Percentiles rank a stretch among this genome's conserved stretches.
These are phyloP conservation scores for Ophiorrhiza pumila DNA, from an alignment of 257 asterid species.

Conservation along the genomic window DNA sequence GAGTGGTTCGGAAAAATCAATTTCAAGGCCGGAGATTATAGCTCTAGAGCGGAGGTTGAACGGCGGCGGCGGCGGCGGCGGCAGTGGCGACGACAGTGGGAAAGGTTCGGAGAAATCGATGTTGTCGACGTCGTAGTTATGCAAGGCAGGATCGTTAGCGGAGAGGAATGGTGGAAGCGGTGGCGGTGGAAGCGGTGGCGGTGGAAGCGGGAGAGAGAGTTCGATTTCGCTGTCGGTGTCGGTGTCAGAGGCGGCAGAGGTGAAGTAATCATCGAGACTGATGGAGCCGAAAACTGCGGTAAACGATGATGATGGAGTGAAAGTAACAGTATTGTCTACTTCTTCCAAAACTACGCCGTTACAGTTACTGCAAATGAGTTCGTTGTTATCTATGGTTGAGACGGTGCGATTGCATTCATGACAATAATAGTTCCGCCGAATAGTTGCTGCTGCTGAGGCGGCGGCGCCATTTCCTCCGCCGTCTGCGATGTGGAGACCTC, in stretches of 20 bases:
- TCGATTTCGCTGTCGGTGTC: not conserved
- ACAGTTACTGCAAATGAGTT: conserved; percentile 64
- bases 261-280: not conserved
- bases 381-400: conserved; percentile 33
- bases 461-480: conserved; percentile 8
- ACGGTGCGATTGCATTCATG: conserved; percentile 59
- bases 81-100: no score
- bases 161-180: not conserved
- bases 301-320: not conserved
- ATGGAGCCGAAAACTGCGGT: not conserved
- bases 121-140: not conserved
- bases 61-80: not conserved
- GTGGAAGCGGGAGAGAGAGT: not conserved
- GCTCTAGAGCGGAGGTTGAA: no score
- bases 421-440: conserved; percentile 38
- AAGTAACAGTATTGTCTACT: not conserved
- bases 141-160: not conserved
- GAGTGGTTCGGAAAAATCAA: not conserved
- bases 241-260: conserved; percentile 17
- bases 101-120: not conserved
- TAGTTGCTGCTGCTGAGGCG: not conserved
- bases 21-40: not conserved
- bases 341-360: conserved; percentile 52
- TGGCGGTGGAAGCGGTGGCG: not conserved
- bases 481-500: not conserved